Base-by-base conservation (phyloP, 768 basidiomycete species). In the Gymnopilus junonius region DNA sequence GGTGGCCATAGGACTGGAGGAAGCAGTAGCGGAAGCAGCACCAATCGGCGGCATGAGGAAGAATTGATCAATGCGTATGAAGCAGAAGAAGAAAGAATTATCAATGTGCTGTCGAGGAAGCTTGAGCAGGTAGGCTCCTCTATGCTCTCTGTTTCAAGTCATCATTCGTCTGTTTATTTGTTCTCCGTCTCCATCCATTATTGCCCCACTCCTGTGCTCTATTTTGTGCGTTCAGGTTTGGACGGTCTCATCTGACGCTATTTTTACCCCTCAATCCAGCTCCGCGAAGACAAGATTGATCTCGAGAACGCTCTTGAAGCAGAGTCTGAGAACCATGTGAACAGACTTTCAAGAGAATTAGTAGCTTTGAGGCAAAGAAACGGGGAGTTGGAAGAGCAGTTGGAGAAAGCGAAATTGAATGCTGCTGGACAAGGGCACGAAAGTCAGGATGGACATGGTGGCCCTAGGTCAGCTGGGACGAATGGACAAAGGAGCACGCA, bases 31-130 rank as follows among this genome's bases (percentile, higher is more conserved):
- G 58, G 62, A 40, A 39, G 51, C 31, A 50, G 61, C 31, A 20
- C 29, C 15, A 21, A 40, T 20, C 56, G 66, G 15, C 59, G 58
- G 29, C 66, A 67, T 17, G 65, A 89, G 69, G 92, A 94, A 71
- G 89, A 86, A 56, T 81, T 94, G 71, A 94, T 94, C 71, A 93
- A 94, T 75, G 90, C 90, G 21, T 94, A 93, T 73, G 93, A 94
- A 69, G 93, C 93, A 11, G 93, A 95, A 75, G 92, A 95, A 76
- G 93, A 95, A 73, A 87, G 92, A 46, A 93, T 95, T 58, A 90
- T 93, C 66, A 94, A 93, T 63, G 81, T 91, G 7, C 78, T 95
- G 58, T 93, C 90, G 27, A 82, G 92, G 67, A 95, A 94, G 73
- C 80, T 95, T 55, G 92, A 94, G 77, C 84, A 91, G 88, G 93